Conservation (phyloP, 768 basidiomycete genomes). For the Hypholoma sublateritium region DNA sequence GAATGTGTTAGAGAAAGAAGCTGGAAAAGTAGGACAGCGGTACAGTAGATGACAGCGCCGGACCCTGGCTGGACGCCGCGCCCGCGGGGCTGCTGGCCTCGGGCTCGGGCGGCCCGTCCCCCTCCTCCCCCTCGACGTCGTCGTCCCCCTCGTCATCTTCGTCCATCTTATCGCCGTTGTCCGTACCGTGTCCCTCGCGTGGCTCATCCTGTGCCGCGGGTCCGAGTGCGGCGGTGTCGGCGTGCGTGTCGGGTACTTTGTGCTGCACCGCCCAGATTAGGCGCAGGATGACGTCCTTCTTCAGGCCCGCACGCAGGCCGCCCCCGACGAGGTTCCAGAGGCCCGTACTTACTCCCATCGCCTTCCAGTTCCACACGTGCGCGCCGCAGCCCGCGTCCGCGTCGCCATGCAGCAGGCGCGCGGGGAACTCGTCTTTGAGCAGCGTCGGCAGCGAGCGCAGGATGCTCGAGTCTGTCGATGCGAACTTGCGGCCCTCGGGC, state of each 20-base stretch:
- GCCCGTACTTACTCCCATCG: slow-evolving; percentile 66
- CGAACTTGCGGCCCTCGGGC: slow-evolving; percentile 62
- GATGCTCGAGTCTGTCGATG: slow-evolving; percentile 72
- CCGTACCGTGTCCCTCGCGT: neutral
- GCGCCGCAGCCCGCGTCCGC: slow-evolving; percentile 56
- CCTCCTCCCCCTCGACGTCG: slow-evolving; percentile 17
- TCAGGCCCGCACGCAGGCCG: slow-evolving; percentile 54
- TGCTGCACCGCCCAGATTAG: slow-evolving; percentile 60
- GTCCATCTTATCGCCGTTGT: slow-evolving; percentile 27
- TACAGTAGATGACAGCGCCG: slow-evolving; percentile 13
- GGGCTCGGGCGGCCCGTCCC: slow-evolving; percentile 3
- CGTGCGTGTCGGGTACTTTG: slow-evolving; percentile 38
- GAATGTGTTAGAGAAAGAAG: slow-evolving; percentile 5
- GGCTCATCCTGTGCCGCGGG: neutral
- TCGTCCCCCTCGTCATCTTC: slow-evolving; percentile 21
- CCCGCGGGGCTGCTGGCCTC: slow-evolving; percentile 5
- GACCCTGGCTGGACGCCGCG: too few species aligned
- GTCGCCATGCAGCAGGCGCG: slow-evolving; percentile 55
- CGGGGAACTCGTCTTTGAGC: slow-evolving; percentile 76
- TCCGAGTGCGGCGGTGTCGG: neutral
- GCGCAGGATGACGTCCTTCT: slow-evolving; percentile 60
- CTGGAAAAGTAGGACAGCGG: neutral
- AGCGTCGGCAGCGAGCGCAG: slow-evolving; percentile 66
- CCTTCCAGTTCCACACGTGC: slow-evolving; percentile 77
- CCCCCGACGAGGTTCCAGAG: slow-evolving; percentile 76